phyloP scores from a whole-genome alignment of 1,284 basidiomycete genomes.

The Moesziomyces parantarcticus region DNA sequence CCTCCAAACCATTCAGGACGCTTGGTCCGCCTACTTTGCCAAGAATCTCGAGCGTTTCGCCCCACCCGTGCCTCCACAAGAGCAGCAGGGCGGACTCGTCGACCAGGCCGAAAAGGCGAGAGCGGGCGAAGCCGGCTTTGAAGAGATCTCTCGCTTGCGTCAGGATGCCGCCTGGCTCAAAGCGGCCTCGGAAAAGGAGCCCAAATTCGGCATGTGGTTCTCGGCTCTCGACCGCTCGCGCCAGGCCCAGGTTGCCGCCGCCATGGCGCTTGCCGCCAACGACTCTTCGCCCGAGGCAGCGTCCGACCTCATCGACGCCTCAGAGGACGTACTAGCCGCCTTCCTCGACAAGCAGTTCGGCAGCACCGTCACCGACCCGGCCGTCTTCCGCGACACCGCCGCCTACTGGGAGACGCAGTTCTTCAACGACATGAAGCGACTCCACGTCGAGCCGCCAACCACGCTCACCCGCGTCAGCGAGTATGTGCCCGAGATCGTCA shows the following conservation, averaged over 20 bases:
- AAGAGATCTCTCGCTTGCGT: constrained; percentile 51
- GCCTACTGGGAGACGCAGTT: constrained; percentile 90
- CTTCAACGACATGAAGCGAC: constrained; percentile 90
- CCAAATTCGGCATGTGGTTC: constrained; percentile 65
- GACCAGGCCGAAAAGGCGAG: constrained; percentile 43
- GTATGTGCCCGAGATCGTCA: constrained; percentile 93
- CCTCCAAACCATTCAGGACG: constrained; percentile 51
- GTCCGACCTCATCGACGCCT: constrained; percentile 52
- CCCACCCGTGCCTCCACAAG: constrained; percentile 59
- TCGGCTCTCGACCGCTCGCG: constrained; percentile 59
- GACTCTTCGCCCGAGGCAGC: constrained; percentile 43
- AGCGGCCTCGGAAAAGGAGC: constrained; percentile 52
- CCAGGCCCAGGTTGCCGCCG: constrained; percentile 60
- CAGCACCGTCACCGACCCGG: constrained; percentile 84
- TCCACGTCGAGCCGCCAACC: constrained; percentile 87
- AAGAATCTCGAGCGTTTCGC: constrained; percentile 59
- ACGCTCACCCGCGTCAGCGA: constrained; percentile 95
- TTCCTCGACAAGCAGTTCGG: constrained; percentile 69
- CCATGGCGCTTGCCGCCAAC: constrained; percentile 54
- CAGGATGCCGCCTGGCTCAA: constrained; percentile 56
- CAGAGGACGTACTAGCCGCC: constrained; percentile 59
- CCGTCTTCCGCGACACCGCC: constrained; percentile 84
- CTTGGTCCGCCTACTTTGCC: constrained; percentile 60
- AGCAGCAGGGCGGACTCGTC: constrained; percentile 41
- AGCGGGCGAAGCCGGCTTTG: constrained; percentile 61